Evolutionary conservation across 352 stramenopile genomes (phyloP), one percentile per base, ranked within the genome.

Genomic region (Peronosclerospora sorghi): DNA sequence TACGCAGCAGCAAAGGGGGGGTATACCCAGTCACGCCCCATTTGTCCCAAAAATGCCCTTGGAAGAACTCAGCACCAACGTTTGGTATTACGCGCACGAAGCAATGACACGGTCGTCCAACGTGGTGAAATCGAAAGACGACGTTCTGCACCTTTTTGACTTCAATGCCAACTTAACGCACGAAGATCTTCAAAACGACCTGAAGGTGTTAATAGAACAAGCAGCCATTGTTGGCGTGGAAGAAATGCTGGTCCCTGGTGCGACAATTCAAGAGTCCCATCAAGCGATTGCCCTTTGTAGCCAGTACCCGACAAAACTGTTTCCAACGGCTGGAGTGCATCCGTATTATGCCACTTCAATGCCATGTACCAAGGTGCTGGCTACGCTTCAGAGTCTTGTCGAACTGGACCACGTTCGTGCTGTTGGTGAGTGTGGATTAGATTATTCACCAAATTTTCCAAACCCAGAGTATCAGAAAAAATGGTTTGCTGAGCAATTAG

Each of bases 131-230:
- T n/a, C n/a, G n/a, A n/a, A n/a, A 23, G 23, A 41, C 29, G 10
- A 21, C 4, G 9, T 17, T 40, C 30, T 59, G 32, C 51, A 62
- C 14, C 61, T 86, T 9, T 86, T 90, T 41, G 78, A 90, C 54
- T 82, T 90, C 47, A 75, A 90, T 46, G 86, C 73, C 59, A 90
- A 90, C 32, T 53, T 90, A 23, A 90, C 75, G 35, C 78, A 90
- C 38, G 60, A 66, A 14, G 73, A 87, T 38, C 65, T 90, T 4
- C 35, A 39, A 1, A 36, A 35, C n/a, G 48, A 83, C 41, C 64
- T 74, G 0, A 41, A 50, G 18, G 32, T 24, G 24, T 50, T 84
- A 5, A 60, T 90, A 23, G 29, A 58, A 37, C 52, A 54, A 20
- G 68, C 65, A 4, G 45, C 48, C n/a, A 10, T 20, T 0, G 58